Percentiles rank a stretch among this genome's conserved stretches.
These are phyloP conservation scores for Grosmannia serpens DNA, from an alignment of 2,329 filamentous ascomycete species.

Conservation along the genomic window DNA sequence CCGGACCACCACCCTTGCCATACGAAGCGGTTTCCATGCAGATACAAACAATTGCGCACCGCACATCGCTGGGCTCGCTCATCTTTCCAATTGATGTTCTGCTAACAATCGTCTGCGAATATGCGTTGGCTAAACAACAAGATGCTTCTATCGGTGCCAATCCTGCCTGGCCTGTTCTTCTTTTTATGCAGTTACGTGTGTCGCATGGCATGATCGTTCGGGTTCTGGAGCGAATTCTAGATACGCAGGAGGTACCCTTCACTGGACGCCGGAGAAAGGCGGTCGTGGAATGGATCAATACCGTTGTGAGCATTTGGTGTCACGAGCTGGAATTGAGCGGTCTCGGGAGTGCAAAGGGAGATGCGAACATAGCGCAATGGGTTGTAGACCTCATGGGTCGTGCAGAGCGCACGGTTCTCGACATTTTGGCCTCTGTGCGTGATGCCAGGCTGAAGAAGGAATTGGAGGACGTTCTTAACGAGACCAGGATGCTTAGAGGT, in stretches of 20 bases:
- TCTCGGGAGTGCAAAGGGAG: conserved; percentile 21
- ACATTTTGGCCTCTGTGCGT: conserved; percentile 22
- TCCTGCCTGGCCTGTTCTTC: conserved; percentile 43
- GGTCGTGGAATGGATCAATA: conserved; percentile 43
- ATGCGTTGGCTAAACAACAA: conserved; percentile 46
- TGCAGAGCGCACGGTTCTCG: conserved; percentile 34
- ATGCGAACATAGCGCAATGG: conserved; percentile 27
- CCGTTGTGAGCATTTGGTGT: conserved; percentile 36
- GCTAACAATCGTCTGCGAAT: conserved; percentile 51
- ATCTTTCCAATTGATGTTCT: conserved; percentile 53
- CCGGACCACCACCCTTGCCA: conserved; percentile 38
- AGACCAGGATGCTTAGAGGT: conserved; percentile 13
- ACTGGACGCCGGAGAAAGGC: conserved; percentile 36
- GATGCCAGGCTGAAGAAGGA: conserved; percentile 10
- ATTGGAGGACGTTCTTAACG: conserved; percentile 13
- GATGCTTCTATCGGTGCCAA: conserved; percentile 46
- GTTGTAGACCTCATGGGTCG: conserved; percentile 38
- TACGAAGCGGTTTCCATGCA: conserved; percentile 60
- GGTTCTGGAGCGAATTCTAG: conserved; percentile 44
- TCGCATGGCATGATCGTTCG: conserved; percentile 45
- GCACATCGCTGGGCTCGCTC: conserved; percentile 52
- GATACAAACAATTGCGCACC: conserved; percentile 53
- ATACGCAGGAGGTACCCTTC: conserved; percentile 48
- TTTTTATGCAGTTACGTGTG: conserved; percentile 44
- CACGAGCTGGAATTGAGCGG: conserved; percentile 36